These are phyloP conservation scores for Exophiala viscosa DNA, from an alignment of 2,329 filamentous ascomycete genomes.

Conservation along the genomic window DNA sequence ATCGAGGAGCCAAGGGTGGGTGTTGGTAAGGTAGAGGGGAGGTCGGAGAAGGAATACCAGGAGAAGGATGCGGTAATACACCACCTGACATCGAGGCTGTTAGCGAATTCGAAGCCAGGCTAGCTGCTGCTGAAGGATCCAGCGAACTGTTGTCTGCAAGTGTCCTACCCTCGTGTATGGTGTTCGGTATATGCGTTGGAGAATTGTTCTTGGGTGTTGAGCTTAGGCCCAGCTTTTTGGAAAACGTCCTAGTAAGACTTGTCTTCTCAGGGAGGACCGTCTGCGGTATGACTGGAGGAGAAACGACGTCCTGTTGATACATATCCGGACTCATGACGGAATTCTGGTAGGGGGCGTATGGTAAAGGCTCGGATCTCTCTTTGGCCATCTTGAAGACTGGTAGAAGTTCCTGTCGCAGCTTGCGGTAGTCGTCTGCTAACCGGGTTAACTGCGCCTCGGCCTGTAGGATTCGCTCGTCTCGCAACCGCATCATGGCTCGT, in stretches of 20 bases:
- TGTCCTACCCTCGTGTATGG: slow-evolving; percentile 65
- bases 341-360: slow-evolving; percentile 45
- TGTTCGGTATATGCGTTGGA: slow-evolving; percentile 65
- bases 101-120: slow-evolving; percentile 67
- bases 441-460: slow-evolving; percentile 79
- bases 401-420: slow-evolving; percentile 84
- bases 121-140: slow-evolving; percentile 66
- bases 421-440: slow-evolving; percentile 82
- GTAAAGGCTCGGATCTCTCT: slow-evolving; percentile 84
- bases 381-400: slow-evolving; percentile 88
- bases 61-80: slow-evolving; percentile 58
- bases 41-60: slow-evolving; percentile 46
- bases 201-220: slow-evolving; percentile 69
- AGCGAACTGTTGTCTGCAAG: slow-evolving; percentile 48
- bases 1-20: slow-evolving; percentile 43
- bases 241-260: slow-evolving; percentile 67
- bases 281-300: slow-evolving; percentile 26
- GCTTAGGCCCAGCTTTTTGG: slow-evolving; percentile 67
- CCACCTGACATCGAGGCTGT: slow-evolving; percentile 59
- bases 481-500: slow-evolving; percentile 79
- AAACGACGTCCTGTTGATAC: slow-evolving; percentile 30
- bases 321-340: slow-evolving; percentile 32
- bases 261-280: slow-evolving; percentile 40
- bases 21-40: slow-evolving; percentile 40
- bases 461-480: slow-evolving; percentile 82